phyloP scores from a whole-genome alignment of 768 basidiomycete species.

The Suillus luteus region DNA sequence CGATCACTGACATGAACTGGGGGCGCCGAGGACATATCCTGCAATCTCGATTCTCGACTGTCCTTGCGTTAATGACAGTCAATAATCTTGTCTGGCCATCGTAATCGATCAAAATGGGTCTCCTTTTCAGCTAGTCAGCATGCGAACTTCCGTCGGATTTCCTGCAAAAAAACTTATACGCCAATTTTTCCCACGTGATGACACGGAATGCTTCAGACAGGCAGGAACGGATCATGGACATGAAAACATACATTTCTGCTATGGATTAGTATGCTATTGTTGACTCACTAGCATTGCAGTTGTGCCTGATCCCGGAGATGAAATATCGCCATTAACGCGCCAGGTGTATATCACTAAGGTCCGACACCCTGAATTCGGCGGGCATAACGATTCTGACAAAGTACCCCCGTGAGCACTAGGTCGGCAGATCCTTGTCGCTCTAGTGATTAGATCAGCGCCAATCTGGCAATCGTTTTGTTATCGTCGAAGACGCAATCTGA shows the following conservation, averaged over 20 bases:
- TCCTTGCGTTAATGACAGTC: background rate
- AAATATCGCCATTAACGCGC: background rate
- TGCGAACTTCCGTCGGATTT: background rate
- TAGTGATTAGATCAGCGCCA: background rate
- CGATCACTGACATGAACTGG: background rate
- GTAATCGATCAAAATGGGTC: background rate
- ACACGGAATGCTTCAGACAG: background rate
- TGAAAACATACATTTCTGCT: no score
- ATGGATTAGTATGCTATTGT: background rate
- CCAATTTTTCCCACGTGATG: background rate
- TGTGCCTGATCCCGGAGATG: background rate
- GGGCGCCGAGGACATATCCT: no score
- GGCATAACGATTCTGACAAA: background rate
- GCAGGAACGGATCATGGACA: background rate
- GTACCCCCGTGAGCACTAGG: background rate
- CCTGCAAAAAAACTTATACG: background rate
- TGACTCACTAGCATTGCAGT: background rate
- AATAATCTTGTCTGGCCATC: background rate
- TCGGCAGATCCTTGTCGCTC: background rate
- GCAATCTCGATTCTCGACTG: background rate
- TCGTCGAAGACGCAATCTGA: conserved; percentile 71
- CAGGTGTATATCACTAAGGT: background rate
- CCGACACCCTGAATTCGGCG: background rate
- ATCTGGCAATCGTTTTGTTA: conserved; percentile 23
- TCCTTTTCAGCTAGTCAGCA: background rate